Percentiles rank a stretch among this genome's conserved stretches.
Conservation (phyloP, 1,139 yeast genomes). For the Yamadazyma atmosphaerica region DNA sequence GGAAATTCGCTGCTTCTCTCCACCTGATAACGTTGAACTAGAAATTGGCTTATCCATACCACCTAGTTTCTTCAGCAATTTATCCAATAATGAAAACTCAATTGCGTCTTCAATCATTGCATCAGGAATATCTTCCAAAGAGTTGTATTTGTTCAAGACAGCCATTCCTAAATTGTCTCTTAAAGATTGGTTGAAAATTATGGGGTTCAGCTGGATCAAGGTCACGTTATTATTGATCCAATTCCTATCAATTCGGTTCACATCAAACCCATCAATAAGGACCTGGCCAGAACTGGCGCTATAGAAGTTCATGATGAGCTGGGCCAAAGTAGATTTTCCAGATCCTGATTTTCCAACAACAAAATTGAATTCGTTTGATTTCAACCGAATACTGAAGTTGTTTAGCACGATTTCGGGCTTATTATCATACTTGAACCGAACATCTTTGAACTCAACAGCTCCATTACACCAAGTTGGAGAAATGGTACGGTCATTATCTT, state of each 20-base stretch:
- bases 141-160: constrained; percentile 26
- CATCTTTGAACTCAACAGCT: constrained; percentile 48
- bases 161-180: constrained; percentile 60
- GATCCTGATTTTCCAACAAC: constrained; percentile 87
- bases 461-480: constrained; percentile 41
- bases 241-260: constrained; percentile 39
- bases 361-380: constrained; percentile 52
- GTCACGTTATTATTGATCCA: constrained; percentile 69
- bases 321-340: constrained; percentile 83
- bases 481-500: constrained; percentile 7
- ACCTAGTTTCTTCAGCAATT: constrained; percentile 47
- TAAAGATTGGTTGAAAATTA: constrained; percentile 64
- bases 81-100: constrained; percentile 50
- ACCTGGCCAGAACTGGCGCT: constrained; percentile 61
- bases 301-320: constrained; percentile 63
- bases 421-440: constrained; percentile 62
- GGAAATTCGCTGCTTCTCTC: constrained; percentile 81
- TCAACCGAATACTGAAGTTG: constrained; percentile 45
- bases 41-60: constrained; percentile 59
- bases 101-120: constrained; percentile 44
- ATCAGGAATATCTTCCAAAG: constrained; percentile 25
- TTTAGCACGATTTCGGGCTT: constrained; percentile 51
- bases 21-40: constrained; percentile 73
- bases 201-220: constrained; percentile 69
- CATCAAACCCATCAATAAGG: constrained; percentile 52